Evolutionary conservation across 495 filamentous ascomycete species (phyloP), one percentile per base, ranked within the genome.

Genomic region (Lindgomyces ingoldianus): DNA sequence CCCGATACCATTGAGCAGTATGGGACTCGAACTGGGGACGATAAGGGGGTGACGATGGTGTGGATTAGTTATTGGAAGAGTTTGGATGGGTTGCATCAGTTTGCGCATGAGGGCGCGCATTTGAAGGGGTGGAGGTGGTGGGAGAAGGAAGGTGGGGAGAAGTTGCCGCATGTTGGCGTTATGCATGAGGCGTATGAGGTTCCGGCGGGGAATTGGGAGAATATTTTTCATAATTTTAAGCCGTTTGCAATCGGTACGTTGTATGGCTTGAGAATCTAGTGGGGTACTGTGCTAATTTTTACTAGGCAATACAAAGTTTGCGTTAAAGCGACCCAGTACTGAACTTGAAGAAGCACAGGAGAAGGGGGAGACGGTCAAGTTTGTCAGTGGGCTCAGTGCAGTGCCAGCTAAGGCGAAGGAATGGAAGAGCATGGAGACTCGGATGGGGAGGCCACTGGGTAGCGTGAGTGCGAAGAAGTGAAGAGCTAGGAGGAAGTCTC

Each of bases 171-270:
- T 45, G 26, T 54, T 9, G 58, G 58, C 3, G n/a, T 62, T 10
- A 44, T 62, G 46, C 58, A 62, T 46, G 58, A 62, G 49, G 10
- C 33, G 12, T 62, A 53, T 54, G 49, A 54, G n/a, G 58, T 62
- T 10, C 58, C 58, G n/a, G 36, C 29, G 14, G 58, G 58, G 22
- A 42, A 25, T 14, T 62, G 58, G 58, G 58, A 62, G 58, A 62
- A 52, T 54, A 45, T 62, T 19, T 33, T 11, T 16, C 3, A 14
- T 12, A 53, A 53, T 22, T 62, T 52, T 24, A 41, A 8, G 36
- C 49, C 58, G 3, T 53, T 62, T 44, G 58, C 29, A 12, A 14
- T 62, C 1, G 21, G 58, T 62, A 46, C 52, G 33, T 53, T 24
- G 25, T 54, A 18, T 22, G 3, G 3, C n/a, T 10, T 8, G 25